Evolutionary conservation across 768 basidiomycete genomes (phyloP).

Genomic region (Rhizopogon salebrosus): DNA sequence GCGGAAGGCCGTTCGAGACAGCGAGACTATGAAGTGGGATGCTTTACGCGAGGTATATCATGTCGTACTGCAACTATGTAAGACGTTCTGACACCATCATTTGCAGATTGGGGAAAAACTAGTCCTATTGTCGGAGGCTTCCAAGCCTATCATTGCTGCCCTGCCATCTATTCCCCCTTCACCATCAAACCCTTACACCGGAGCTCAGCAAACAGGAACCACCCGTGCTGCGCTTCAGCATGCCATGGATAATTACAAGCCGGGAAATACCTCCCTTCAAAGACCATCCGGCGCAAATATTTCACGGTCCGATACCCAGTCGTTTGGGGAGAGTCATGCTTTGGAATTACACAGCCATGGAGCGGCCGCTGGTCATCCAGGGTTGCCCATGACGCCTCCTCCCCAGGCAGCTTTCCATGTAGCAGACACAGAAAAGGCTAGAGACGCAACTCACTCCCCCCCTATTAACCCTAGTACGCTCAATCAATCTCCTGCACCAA

Average conservation of each 20-base stretch:
- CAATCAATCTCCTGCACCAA: slow-evolving; percentile 20
- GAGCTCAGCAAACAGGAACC: slow-evolving; percentile 57
- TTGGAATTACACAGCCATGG: slow-evolving; percentile 54
- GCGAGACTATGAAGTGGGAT: slow-evolving; percentile 75
- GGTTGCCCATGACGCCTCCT: slow-evolving; percentile 41
- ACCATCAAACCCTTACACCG: slow-evolving; percentile 49
- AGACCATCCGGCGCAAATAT: slow-evolving; percentile 46
- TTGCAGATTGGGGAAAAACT: slow-evolving; percentile 78
- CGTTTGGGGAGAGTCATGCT: slow-evolving; percentile 83
- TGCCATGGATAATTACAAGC: slow-evolving; percentile 73
- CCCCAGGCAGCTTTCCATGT: slow-evolving; percentile 15
- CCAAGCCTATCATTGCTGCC: slow-evolving; percentile 52
- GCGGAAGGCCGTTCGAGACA: slow-evolving; percentile 71
- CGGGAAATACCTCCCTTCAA: slow-evolving; percentile 55
- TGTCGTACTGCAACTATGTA: not conserved
- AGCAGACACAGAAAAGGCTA: slow-evolving; percentile 4
- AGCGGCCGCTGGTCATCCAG: slow-evolving; percentile 24
- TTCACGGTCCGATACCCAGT: slow-evolving; percentile 66
- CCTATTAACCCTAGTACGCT: slow-evolving; percentile 19
- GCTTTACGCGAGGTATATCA: slow-evolving; percentile 68
- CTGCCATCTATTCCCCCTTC: slow-evolving; percentile 69
- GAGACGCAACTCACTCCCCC: slow-evolving; percentile 3
- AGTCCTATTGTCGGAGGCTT: slow-evolving; percentile 66
- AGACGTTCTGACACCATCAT: not conserved
- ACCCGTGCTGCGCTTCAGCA: slow-evolving; percentile 72